Evolutionary conservation across 805 yeast species (phyloP).

Genomic region (Saccharomycopsis fermentans): DNA sequence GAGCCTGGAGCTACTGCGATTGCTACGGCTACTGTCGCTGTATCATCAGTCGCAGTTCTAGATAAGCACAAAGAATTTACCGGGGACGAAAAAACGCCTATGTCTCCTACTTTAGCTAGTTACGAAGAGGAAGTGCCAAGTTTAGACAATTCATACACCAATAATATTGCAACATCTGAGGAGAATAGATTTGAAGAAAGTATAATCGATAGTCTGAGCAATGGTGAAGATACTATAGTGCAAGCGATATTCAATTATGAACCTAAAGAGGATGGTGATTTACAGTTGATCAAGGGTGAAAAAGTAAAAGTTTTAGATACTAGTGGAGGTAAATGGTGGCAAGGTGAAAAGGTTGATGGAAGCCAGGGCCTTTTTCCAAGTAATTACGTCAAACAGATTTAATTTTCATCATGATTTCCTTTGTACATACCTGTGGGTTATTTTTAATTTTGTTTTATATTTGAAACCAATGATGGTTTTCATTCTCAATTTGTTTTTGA

Average conservation of each 20-base stretch:
- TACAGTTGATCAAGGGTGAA: constrained; percentile 29
- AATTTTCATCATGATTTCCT: neutral
- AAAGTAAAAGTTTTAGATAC: constrained; percentile 27
- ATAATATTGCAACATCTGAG: neutral
- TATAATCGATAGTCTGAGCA: neutral
- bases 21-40: neutral
- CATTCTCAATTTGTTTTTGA: neutral
- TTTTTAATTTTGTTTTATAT: neutral
- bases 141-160: neutral
- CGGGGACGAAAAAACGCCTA: neutral
- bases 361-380: constrained; percentile 35
- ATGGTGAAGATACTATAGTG: neutral
- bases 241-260: constrained; percentile 3
- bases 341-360: constrained; percentile 33
- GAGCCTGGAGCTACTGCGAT: neutral
- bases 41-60: neutral
- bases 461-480: neutral
- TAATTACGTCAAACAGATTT: constrained; percentile 30
- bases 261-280: constrained; percentile 26
- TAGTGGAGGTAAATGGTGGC: constrained; percentile 39
- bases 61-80: neutral
- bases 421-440: neutral
- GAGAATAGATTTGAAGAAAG: neutral
- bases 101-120: neutral
- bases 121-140: constrained; percentile 1